Base-by-base conservation (phyloP, 352 stramenopile species). In the Phytophthora melonis region DNA sequence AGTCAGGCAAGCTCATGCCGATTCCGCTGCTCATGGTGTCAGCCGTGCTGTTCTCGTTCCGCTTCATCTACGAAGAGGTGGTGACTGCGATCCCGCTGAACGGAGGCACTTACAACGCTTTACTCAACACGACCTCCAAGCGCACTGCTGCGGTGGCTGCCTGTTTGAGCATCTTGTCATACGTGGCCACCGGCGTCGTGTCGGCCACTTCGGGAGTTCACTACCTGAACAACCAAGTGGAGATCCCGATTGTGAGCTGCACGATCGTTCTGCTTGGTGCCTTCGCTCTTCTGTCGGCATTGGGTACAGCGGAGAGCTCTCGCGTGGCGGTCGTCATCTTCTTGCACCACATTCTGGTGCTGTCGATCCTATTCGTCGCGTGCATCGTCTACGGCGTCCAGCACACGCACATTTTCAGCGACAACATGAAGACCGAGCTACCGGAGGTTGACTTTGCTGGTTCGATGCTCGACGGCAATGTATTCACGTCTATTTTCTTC, bases 61-160 rank as follows among this genome's bases (percentile, higher is more conserved):
- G n/a, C n/a, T n/a, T n/a, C n/a, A n/a, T n/a, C n/a, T n/a, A n/a
- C n/a, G n/a, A n/a, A n/a, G n/a, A 97, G 69, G 92, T 89, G 2
- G 93, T 97, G 36, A 94, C 83, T 11, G 92, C 92, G 0, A 86
- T 97, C 27, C 91, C 91, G 0, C 78, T 96, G 62, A 97, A 97
- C 75, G 92, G 92, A 16, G 92, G 92, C 11, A 91, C 88, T 6
- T 97, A 97, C 78, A 97, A 97, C 66, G 85, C 92, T 3, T 79
- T 97, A 34, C 73, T 97, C 18, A 97, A 97, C 73, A 93, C 89
- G 16, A 97, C 90, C 18, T 93, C 76, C 25, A 97, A 97, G 76
- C 79, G 86, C 39, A 82, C 92, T n/a, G 92, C 92, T 2, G 88
- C 88, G 0, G 77, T 96, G 13, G 91, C 90, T 6, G 92, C 92